Conservation (phyloP, 2,329 filamentous ascomycete genomes). For the Juglanconis oblonga region DNA sequence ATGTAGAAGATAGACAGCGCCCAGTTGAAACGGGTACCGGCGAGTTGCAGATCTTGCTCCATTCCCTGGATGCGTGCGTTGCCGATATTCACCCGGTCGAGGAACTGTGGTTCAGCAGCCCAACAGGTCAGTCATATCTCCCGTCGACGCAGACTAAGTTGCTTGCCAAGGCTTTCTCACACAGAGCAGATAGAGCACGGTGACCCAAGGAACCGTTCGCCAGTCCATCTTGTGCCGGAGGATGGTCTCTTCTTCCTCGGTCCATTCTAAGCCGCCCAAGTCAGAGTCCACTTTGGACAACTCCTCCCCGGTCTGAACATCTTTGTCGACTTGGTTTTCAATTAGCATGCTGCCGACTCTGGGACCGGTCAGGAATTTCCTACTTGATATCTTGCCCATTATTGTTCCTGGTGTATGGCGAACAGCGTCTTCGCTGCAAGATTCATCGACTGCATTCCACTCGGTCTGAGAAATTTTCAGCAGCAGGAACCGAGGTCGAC, state of each 20-base stretch:
- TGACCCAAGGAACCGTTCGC: constrained; percentile 50
- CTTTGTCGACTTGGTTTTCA: neutral
- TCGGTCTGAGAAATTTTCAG: too few relatives aligned
- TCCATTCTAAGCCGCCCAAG: constrained; percentile 40
- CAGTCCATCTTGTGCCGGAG: constrained; percentile 51
- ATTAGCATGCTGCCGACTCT: neutral
- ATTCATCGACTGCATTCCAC: too few relatives aligned
- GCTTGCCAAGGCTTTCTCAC: constrained; percentile 35
- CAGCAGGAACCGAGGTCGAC: too few relatives aligned
- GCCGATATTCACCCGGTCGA: constrained; percentile 41
- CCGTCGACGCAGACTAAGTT: neutral
- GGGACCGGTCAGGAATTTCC: too few relatives aligned
- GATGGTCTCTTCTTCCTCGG: constrained; percentile 45
- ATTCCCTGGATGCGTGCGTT: constrained; percentile 57
- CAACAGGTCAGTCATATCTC: constrained; percentile 4
- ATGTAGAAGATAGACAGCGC: constrained; percentile 58
- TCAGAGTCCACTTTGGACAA: constrained; percentile 15
- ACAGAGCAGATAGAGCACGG: constrained; percentile 51
- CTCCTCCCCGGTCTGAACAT: neutral
- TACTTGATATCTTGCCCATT: too few relatives aligned
- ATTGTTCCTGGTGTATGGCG: too few relatives aligned
- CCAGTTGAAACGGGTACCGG: constrained; percentile 53
- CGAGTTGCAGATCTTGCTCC: constrained; percentile 44
- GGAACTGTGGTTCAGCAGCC: constrained; percentile 22
- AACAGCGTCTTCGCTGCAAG: too few relatives aligned